Evolutionary conservation across 1,139 yeast genomes (phyloP), one percentile per base, ranked within the genome.

Genomic region (Magnusiomyces paraingens): DNA sequence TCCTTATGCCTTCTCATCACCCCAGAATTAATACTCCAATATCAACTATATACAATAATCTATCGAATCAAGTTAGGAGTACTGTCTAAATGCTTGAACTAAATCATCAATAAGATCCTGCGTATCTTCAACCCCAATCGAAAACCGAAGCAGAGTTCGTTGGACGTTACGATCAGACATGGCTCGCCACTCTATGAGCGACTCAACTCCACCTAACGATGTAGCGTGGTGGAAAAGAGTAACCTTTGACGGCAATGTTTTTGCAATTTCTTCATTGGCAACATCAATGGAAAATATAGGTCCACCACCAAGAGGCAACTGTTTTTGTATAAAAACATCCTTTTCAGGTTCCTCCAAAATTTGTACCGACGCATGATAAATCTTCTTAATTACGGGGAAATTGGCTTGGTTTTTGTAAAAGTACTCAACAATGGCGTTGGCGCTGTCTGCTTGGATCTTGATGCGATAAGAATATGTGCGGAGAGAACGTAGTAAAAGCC

Each of bases 171-270:
- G 67, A 64, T 89, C 96, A 50, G 87, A 77, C 71, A 90, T 66
- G 1, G 89, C 84, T 65, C 96, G 80, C 96, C 96, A 89, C 69
- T 91, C 97, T 57, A 90, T 81, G 62, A 90, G 74, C 54, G 95
- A 86, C 68, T 91, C 97, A 6, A 86, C 88, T n/a, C 97, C 96
- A 43, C 97, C 97, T 35, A 91, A 74, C 5, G 96, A 87, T 0
- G 97, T 90, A 1, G 97, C 96, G 70, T 91, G 97, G 59, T 83
- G 83, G 72, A 90, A 89, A 58, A 79, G 78, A 61, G 82, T 79
- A 57, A 90, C 73, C 59, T 77, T 80, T 1, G 84, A 74, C 2
- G 96, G 95, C 14, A 91, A 73, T 1, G 61, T 55, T 59, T 76
- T 79, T 0, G 97, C 96, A 26, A 74, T 70, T 10, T 79, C 79